These are phyloP conservation scores for Aureobasidium sp. DNA, from an alignment of 2,329 filamentous ascomycete species.

Conservation along the genomic window DNA sequence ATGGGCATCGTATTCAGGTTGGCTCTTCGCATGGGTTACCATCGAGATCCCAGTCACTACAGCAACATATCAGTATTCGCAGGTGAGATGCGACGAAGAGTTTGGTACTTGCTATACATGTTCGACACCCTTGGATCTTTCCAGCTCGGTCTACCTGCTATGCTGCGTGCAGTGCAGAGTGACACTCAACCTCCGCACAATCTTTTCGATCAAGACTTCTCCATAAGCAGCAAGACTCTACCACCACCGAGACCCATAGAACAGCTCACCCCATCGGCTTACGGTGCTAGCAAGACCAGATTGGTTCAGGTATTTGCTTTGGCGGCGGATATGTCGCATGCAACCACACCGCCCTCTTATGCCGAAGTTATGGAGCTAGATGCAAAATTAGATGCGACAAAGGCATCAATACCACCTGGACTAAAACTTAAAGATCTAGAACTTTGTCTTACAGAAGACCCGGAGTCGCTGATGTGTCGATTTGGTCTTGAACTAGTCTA, in stretches of 20 bases:
- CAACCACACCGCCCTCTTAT: conserved; percentile 30
- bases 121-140: conserved; percentile 42
- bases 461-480: conserved; percentile 46
- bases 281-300: conserved; percentile 30
- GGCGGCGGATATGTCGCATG: conserved; percentile 34
- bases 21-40: conserved; percentile 39
- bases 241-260: conserved; percentile 30
- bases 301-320: conserved; percentile 33
- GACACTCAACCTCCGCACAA: conserved; percentile 41
- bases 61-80: conserved; percentile 34
- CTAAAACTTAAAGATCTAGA: conserved; percentile 33
- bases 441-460: conserved; percentile 42
- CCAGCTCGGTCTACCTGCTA: conserved; percentile 44
- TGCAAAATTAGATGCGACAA: conserved; percentile 30
- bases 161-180: conserved; percentile 36
- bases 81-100: conserved; percentile 41
- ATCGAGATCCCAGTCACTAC: conserved; percentile 41
- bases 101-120: conserved; percentile 39
- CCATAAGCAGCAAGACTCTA: conserved; percentile 28
- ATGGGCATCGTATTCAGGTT: conserved; percentile 35
- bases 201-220: conserved; percentile 40
- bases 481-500: conserved; percentile 47
- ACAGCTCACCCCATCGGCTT: conserved; percentile 31
- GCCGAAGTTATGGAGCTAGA: conserved; percentile 35
- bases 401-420: conserved; percentile 29